These are phyloP conservation scores for Vigna nakashimae DNA, from an alignment of 306 rosid genomes.

Conservation along the genomic window DNA sequence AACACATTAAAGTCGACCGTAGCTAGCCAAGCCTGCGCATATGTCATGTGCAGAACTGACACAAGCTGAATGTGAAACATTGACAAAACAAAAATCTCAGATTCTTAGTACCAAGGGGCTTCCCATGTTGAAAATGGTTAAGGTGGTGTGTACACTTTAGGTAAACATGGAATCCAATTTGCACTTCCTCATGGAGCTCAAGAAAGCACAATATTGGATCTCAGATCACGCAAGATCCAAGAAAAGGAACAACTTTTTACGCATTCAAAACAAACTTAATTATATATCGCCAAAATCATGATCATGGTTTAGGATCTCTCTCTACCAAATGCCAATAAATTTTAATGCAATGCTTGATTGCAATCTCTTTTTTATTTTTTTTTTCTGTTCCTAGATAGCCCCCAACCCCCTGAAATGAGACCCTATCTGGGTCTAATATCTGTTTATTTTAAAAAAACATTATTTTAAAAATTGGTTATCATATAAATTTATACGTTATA, in stretches of 20 bases:
- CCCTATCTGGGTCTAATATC: slow-evolving; percentile 32
- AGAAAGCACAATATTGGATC: slow-evolving; percentile 43
- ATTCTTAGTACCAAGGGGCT: slow-evolving; percentile 35
- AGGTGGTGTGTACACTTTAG: slow-evolving; percentile 34
- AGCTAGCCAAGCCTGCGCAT: slow-evolving; percentile 21
- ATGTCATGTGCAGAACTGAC: slow-evolving; percentile 54
- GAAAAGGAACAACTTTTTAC: slow-evolving; percentile 46
- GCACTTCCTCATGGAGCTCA: slow-evolving; percentile 42
- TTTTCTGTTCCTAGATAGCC: slow-evolving; percentile 9
- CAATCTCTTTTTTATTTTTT: slow-evolving; percentile 16
- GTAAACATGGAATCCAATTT: slow-evolving; percentile 44
- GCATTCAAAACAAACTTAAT: slow-evolving; percentile 36
- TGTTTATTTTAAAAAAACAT: not conserved
- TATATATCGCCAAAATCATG: not conserved
- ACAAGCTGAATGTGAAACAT: slow-evolving; percentile 49
- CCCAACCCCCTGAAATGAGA: slow-evolving; percentile 7
- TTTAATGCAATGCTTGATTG: not conserved
- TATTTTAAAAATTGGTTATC: not conserved
- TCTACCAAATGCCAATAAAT: slow-evolving; percentile 22
- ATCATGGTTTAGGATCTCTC: slow-evolving; percentile 21
- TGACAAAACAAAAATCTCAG: slow-evolving; percentile 44
- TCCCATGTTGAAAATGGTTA: slow-evolving; percentile 14
- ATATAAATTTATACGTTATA: not conserved
- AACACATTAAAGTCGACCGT: slow-evolving; percentile 32
- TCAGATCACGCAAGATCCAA: slow-evolving; percentile 45